Evolutionary conservation across 768 basidiomycete species (phyloP).

Genomic region (Trametopsis cervina): DNA sequence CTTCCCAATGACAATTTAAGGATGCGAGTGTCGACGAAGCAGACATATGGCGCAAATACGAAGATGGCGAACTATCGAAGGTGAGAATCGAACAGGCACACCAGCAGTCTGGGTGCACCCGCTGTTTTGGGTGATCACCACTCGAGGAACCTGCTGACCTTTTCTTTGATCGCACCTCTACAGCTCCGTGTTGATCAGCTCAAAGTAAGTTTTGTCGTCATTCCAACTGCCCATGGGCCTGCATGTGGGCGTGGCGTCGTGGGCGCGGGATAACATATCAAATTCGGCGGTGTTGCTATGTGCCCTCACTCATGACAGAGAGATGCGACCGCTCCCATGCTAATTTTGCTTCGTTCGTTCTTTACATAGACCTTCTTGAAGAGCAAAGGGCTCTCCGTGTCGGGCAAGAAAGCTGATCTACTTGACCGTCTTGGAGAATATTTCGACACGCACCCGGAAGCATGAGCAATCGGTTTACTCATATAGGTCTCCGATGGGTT

Average conservation of each 20-base stretch:
- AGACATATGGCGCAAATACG: constrained; percentile 64
- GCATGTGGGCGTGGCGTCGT: background rate
- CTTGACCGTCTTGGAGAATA: constrained; percentile 59
- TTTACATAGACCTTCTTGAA: constrained; percentile 79
- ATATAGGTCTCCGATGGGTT: background rate
- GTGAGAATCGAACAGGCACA: constrained; percentile 32
- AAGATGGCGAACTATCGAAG: constrained; percentile 55
- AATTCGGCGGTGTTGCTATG: no score
- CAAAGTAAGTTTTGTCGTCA: constrained; percentile 42
- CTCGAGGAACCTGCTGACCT: constrained; percentile 5
- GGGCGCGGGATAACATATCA: background rate
- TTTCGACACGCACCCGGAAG: constrained; percentile 40
- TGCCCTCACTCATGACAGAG: no score
- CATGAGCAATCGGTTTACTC: no score
- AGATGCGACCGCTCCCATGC: no score
- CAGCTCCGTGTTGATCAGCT: constrained; percentile 75
- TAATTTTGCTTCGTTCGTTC: no score
- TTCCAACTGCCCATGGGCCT: background rate
- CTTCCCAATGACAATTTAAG: constrained; percentile 26
- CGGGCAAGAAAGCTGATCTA: constrained; percentile 72
- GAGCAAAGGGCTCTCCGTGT: constrained; percentile 49
- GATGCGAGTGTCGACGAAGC: constrained; percentile 61
- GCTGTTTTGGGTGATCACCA: background rate
- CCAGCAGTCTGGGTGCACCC: background rate
- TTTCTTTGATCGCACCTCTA: constrained; percentile 7